Evolutionary conservation across 805 yeast genomes (phyloP), one percentile per base, ranked within the genome.

Genomic region (Candida hispaniensis): DNA sequence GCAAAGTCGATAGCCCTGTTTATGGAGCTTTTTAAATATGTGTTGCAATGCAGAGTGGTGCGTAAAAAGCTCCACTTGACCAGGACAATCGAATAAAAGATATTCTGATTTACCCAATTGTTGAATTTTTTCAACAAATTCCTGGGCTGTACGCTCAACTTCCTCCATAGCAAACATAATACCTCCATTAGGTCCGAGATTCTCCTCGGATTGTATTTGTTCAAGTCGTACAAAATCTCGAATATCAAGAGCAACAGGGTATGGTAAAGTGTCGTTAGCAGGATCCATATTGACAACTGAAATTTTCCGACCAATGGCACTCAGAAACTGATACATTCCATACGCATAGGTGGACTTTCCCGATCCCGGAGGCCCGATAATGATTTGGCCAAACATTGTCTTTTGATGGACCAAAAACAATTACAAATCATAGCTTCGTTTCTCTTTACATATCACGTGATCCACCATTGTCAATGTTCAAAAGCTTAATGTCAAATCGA

Each of bases 311-410:
- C 99, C 99, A 34, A 93, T 85, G 2, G 97, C 94, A 41, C 80
- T 78, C 48, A 88, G 67, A 56, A 91, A 91, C 61, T 91, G 97
- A 44, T 70, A 70, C 74, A 88, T 62, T 26, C 98, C 99, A 54
- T 75, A 65, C 55, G 96, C 86, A 54, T 82, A 91, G 0, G 98
- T 93, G 0, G 95, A 81, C 51, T 91, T 91, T 1, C 99, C 99
- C 0, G 94, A 70, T 1, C 98, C 99, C 1, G 99, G 99, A 0
- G 98, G 97, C 0, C 99, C 99, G 22, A 91, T 83, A 7, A 88
- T 86, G 7, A 91, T 71, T 58, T 91, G 95, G 3, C 93, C 95
- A 56, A 80, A 56, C 36, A 32, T 32, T n/a, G n/a, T n/a, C n/a
- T n/a, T n/a, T n/a, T n/a, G n/a, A n/a, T n/a, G n/a, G n/a, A n/a